Conservation (phyloP, 2,329 filamentous ascomycete species). For the Fusarium beomiforme region DNA sequence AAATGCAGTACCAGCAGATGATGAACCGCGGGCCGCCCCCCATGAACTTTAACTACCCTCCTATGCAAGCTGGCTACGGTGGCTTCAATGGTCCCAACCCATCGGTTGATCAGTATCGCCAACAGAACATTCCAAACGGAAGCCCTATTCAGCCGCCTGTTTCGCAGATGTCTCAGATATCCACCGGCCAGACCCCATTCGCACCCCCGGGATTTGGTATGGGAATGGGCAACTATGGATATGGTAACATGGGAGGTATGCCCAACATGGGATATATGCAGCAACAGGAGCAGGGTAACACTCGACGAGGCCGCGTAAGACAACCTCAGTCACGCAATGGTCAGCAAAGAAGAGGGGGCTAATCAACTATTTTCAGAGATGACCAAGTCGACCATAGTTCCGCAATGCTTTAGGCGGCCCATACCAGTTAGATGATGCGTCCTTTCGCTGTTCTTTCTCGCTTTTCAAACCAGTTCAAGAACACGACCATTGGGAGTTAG, state of each 20-base stretch:
- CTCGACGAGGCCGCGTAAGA: conserved; percentile 68
- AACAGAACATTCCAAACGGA: conserved; percentile 60
- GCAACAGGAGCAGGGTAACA: conserved; percentile 66
- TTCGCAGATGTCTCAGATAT: conserved; percentile 56
- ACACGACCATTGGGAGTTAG: conserved; percentile 40
- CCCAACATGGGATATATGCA: conserved; percentile 61
- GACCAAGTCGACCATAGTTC: conserved; percentile 30
- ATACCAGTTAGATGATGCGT: conserved; percentile 32
- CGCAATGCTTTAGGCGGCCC: conserved; percentile 10
- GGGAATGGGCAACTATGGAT: conserved; percentile 57
- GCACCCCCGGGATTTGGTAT: conserved; percentile 62
- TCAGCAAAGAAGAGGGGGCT: conserved; percentile 34
- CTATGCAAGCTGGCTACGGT: conserved; percentile 65
- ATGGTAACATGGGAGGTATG: conserved; percentile 57
- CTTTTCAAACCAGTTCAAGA: conserved; percentile 33
- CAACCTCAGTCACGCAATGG: conserved; percentile 20
- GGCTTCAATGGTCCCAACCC: conserved; percentile 61
- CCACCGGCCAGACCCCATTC: conserved; percentile 55
- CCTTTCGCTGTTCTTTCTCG: conserved; percentile 30
- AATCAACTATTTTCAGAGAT: conserved; percentile 43
- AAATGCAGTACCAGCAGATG: conserved; percentile 70
- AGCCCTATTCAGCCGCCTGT: conserved; percentile 61
- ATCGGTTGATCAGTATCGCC: conserved; percentile 66
- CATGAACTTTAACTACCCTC: conserved; percentile 66
- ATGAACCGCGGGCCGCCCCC: conserved; percentile 63